Conservation (phyloP, 257 asterid species). For the Solanum chilense region DNA sequence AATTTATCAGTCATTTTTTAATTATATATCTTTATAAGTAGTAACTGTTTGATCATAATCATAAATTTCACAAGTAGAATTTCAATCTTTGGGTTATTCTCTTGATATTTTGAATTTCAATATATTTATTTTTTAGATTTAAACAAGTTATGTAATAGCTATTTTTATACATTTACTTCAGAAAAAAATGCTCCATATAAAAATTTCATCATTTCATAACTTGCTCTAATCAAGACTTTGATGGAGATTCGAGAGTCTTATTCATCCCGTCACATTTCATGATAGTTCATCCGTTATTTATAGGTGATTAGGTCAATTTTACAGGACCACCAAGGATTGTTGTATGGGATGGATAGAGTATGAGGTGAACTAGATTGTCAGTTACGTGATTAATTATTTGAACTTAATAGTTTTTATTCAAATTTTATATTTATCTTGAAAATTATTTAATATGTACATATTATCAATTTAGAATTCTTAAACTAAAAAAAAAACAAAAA, state of each 20-base stretch:
- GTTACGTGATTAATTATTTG: background rate
- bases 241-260: background rate
- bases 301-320: background rate
- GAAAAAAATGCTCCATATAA: too few relatives aligned
- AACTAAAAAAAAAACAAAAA: background rate
- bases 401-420: background rate
- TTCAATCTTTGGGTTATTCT: background rate
- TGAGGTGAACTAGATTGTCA: background rate
- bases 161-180: too few relatives aligned
- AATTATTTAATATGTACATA: background rate
- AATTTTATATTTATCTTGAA: background rate
- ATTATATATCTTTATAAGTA: background rate
- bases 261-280: background rate
- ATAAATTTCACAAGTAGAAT: background rate
- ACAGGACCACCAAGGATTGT: background rate
- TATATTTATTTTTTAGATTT: background rate
- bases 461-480: background rate
- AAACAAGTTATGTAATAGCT: background rate
- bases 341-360: background rate
- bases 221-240: background rate
- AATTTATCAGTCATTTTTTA: background rate
- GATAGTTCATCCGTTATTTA: background rate
- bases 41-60: background rate
- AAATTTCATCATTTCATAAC: background rate
- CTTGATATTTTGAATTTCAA: background rate